These are phyloP conservation scores for Trametes sp. DNA, from an alignment of 1,284 basidiomycete species.

Conservation along the genomic window DNA sequence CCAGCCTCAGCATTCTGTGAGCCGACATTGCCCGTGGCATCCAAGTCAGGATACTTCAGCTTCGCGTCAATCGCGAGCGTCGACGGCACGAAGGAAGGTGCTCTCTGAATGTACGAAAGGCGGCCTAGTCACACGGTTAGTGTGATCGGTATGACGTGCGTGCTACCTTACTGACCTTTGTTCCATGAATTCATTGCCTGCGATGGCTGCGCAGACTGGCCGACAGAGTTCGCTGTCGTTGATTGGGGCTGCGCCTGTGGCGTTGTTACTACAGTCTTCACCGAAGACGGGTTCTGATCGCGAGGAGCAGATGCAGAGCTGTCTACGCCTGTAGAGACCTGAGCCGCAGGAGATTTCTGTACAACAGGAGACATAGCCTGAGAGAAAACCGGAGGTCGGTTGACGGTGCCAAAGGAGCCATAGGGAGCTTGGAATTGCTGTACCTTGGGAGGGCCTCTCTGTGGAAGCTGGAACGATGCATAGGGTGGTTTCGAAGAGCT, in stretches of 20 bases:
- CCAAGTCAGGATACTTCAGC: constrained; percentile 19
- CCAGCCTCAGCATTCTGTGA: not conserved
- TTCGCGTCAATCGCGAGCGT: constrained; percentile 28
- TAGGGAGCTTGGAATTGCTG: constrained; percentile 12
- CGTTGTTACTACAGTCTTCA: not conserved
- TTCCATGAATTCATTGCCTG: constrained; percentile 2
- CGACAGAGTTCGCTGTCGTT: not conserved
- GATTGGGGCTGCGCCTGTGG: not conserved
- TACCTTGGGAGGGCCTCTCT: constrained; percentile 15
- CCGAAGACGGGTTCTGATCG: not conserved
- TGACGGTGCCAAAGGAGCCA: constrained; percentile 1
- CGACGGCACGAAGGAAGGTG: constrained; percentile 28
- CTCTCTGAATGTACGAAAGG: constrained; percentile 16
- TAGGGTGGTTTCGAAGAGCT: constrained; percentile 15
- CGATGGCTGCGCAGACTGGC: not conserved
- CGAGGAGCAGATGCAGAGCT: constrained; percentile 20
- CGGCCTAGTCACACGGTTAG: constrained; percentile 4
- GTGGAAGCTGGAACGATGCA: not conserved
- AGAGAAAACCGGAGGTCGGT: not conserved
- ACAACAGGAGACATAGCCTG: constrained; percentile 15
- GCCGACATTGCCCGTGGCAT: not conserved
- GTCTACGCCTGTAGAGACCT: constrained; percentile 5
- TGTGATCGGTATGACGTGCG: not conserved
- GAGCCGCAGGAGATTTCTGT: constrained; percentile 10
- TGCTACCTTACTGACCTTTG: constrained; percentile 1